Evolutionary conservation across 768 basidiomycete genomes (phyloP).

Genomic region (Filobasidium floriforme): DNA sequence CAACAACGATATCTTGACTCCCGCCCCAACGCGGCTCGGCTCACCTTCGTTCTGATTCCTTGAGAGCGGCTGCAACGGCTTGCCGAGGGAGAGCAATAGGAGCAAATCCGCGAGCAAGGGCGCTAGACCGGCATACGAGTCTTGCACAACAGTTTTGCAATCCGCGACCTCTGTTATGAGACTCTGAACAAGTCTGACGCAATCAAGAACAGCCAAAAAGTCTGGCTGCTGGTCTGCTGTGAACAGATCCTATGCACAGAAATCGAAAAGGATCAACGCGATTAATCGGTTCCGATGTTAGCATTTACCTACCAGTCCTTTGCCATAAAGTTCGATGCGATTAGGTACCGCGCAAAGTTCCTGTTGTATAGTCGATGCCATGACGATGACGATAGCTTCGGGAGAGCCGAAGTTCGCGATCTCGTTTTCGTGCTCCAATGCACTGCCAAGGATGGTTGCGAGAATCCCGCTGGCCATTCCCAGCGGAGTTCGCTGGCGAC

Average conservation of each 20-base stretch:
- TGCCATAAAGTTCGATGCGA: slow-evolving; percentile 2
- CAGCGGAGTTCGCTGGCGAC: not conserved
- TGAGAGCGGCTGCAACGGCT: not conserved
- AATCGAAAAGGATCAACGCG: not conserved
- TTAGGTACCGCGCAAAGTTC: not conserved
- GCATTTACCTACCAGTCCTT: not conserved
- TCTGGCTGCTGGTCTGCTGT: not conserved
- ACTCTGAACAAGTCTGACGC: not conserved
- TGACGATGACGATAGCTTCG: not conserved
- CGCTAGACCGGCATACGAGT: not conserved
- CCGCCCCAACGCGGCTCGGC: not conserved
- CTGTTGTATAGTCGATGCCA: slow-evolving; percentile 6
- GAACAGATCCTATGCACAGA: slow-evolving; percentile 9
- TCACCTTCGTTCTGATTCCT: not conserved
- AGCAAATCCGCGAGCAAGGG: not conserved
- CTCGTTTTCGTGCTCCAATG: not conserved
- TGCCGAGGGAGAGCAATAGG: not conserved
- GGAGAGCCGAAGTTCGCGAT: not conserved
- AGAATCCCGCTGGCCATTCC: not conserved
- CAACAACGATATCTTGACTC: not conserved
- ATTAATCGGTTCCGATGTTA: not conserved
- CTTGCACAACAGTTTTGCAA: not conserved
- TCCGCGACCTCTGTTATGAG: not conserved
- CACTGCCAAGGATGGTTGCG: not conserved
- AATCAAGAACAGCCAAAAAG: not conserved